Evolutionary conservation across 2,329 filamentous ascomycete genomes (phyloP).

Genomic region (Cryphonectria naterciae): DNA sequence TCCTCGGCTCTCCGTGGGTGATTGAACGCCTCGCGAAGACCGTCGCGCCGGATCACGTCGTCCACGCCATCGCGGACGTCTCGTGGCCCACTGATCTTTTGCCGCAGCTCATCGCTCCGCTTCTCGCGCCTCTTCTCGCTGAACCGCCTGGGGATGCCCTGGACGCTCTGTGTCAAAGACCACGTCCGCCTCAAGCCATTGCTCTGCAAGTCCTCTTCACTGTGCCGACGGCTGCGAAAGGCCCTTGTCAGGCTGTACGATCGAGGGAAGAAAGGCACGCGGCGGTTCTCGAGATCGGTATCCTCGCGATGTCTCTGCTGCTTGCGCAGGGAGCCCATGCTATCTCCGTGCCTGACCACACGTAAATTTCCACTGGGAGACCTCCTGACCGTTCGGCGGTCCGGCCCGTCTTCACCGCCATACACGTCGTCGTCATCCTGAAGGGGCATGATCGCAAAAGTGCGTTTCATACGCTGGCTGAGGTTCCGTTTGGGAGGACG

Average conservation of each 20-base stretch:
- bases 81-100: constrained; percentile 63
- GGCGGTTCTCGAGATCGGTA: constrained; percentile 39
- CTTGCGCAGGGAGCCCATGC: constrained; percentile 46
- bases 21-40: constrained; percentile 40
- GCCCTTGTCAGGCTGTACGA: constrained; percentile 36
- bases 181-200: constrained; percentile 40
- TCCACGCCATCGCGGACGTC: constrained; percentile 63
- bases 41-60: constrained; percentile 56
- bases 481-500: constrained; percentile 51
- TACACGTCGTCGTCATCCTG: constrained; percentile 46
- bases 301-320: constrained; percentile 39
- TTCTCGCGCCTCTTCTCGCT: constrained; percentile 64
- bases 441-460: constrained; percentile 64
- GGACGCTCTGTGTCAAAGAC: constrained; percentile 42
- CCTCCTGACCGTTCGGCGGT: constrained; percentile 62
- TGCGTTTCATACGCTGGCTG: constrained; percentile 58
- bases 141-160: constrained; percentile 52
- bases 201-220: constrained; percentile 41
- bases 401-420: constrained; percentile 41
- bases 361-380: constrained; percentile 64
- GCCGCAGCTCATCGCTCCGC: constrained; percentile 59
- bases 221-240: constrained; percentile 16
- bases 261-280: constrained; percentile 38
- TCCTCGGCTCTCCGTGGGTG: constrained; percentile 30
- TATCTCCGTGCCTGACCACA: constrained; percentile 59